Evolutionary conservation across 2,329 filamentous ascomycete species (phyloP).

Genomic region (Aspergillus sp.): DNA sequence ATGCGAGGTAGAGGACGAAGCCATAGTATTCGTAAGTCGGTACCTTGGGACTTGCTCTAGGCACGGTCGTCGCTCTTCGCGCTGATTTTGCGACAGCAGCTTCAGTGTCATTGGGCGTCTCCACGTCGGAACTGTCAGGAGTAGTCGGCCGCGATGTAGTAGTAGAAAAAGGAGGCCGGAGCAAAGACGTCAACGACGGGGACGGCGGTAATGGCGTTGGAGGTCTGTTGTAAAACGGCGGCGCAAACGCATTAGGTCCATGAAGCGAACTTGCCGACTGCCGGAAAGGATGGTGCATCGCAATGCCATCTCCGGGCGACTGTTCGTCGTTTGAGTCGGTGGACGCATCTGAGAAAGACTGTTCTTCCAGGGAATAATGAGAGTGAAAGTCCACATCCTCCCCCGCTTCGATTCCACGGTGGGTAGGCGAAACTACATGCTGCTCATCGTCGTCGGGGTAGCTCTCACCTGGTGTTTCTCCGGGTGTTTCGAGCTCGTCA

Average conservation of each 20-base stretch:
- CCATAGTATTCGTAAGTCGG: conserved; percentile 99
- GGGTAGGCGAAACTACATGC: conserved; percentile 27
- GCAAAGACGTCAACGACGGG: conserved; percentile 85
- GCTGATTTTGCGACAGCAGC: conserved; percentile 62
- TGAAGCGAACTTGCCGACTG: conserved; percentile 44
- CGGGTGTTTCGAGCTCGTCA: conserved; percentile 22
- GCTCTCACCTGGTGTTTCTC: conserved; percentile 12
- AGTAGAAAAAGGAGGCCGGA: conserved; percentile 67
- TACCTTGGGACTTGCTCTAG: conserved; percentile 84
- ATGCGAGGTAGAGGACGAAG: conserved; percentile 93
- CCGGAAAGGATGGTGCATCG: conserved; percentile 39
- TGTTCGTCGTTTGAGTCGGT: conserved; percentile 33
- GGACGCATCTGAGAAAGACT: conserved; percentile 36
- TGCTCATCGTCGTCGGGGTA: conserved; percentile 29
- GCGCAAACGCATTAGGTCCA: conserved; percentile 58
- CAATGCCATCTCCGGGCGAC: conserved; percentile 29
- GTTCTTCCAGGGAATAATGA: conserved; percentile 44
- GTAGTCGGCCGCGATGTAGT: conserved; percentile 85
- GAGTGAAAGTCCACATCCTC: conserved; percentile 47
- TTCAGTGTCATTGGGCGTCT: conserved; percentile 62
- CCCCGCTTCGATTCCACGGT: conserved; percentile 29
- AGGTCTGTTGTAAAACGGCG: conserved; percentile 96
- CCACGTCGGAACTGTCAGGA: conserved; percentile 86
- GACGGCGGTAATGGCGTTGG: conserved; percentile 91
- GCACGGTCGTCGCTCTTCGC: conserved; percentile 63